Conservation (phyloP, 2,329 filamentous ascomycete genomes). For the Mariannaea sp. region DNA sequence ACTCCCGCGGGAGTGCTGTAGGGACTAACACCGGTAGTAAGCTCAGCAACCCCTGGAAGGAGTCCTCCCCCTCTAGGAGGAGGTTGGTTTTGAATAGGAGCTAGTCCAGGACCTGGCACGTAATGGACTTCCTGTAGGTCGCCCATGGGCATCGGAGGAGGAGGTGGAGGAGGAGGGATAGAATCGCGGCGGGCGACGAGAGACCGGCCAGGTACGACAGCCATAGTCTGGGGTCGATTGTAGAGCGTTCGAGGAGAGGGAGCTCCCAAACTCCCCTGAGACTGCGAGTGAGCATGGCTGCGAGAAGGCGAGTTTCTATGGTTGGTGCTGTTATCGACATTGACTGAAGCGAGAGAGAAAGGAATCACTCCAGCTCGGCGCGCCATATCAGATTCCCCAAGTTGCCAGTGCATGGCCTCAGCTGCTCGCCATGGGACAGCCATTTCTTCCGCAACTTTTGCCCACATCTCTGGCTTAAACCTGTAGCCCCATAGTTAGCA, state of each 20-base stretch:
- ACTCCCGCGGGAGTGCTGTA: constrained; percentile 57
- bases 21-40: constrained; percentile 66
- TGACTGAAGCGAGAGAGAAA: constrained; percentile 70
- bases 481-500: constrained; percentile 53
- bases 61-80: constrained; percentile 49
- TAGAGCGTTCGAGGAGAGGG: constrained; percentile 50
- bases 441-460: constrained; percentile 93
- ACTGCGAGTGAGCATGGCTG: constrained; percentile 50
- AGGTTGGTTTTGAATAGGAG: constrained; percentile 56
- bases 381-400: constrained; percentile 94
- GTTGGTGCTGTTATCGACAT: constrained; percentile 51
- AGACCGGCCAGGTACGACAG: constrained; percentile 43
- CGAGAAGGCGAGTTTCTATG: constrained; percentile 47
- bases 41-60: constrained; percentile 65
- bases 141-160: constrained; percentile 37
- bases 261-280: constrained; percentile 50
- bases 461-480: constrained; percentile 98
- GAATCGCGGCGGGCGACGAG: constrained; percentile 50
- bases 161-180: constrained; percentile 38
- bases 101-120: constrained; percentile 49
- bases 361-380: constrained; percentile 86
- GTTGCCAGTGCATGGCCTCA: constrained; percentile 97
- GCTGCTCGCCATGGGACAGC: constrained; percentile 92
- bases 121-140: constrained; percentile 42
- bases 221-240: constrained; percentile 43